Conservation (phyloP, 768 basidiomycete species). For the Termitomyces sp. region DNA sequence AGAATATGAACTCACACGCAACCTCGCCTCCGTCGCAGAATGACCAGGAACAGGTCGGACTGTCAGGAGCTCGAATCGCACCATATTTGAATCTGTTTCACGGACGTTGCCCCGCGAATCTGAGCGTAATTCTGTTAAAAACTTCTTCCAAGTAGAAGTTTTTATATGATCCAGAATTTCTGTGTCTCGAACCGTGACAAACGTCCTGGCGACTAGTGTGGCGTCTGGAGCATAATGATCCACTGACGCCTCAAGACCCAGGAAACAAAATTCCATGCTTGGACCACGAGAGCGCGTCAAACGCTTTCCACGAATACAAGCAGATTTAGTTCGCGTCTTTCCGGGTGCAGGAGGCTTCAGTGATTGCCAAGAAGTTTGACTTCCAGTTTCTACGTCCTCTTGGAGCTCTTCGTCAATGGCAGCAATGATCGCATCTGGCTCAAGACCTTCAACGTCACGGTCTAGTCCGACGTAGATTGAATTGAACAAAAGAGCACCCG, state of each 20-base stretch:
- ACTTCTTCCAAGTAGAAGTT: constrained; percentile 98
- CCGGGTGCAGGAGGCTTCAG: constrained; percentile 47
- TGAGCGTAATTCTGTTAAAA: constrained; percentile 78
- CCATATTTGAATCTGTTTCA: constrained; percentile 92
- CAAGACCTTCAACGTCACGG: constrained; percentile 66
- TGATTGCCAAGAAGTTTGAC: constrained; percentile 89
- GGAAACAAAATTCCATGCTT: constrained; percentile 80
- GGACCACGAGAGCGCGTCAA: constrained; percentile 71
- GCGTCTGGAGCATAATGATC: constrained; percentile 57
- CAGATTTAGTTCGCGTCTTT: constrained; percentile 32
- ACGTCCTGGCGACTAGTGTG: constrained; percentile 55
- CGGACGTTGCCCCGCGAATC: constrained; percentile 85
- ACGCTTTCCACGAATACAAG: constrained; percentile 48
- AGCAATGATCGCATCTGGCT: constrained; percentile 73
- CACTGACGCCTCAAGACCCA: constrained; percentile 56
- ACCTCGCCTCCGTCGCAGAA: constrained; percentile 67
- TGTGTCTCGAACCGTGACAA: constrained; percentile 63
- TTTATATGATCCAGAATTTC: constrained; percentile 98
- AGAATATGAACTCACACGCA: constrained; percentile 51
- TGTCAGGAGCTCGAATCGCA: constrained; percentile 72
- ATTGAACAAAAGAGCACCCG: constrained; percentile 81
- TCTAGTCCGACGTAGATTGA: constrained; percentile 92
- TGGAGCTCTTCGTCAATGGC: constrained; percentile 91
- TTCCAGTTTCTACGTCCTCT: constrained; percentile 67
- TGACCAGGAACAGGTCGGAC: constrained; percentile 68